Evolutionary conservation across 1,139 yeast genomes (phyloP).

Genomic region (Pichia sp.): DNA sequence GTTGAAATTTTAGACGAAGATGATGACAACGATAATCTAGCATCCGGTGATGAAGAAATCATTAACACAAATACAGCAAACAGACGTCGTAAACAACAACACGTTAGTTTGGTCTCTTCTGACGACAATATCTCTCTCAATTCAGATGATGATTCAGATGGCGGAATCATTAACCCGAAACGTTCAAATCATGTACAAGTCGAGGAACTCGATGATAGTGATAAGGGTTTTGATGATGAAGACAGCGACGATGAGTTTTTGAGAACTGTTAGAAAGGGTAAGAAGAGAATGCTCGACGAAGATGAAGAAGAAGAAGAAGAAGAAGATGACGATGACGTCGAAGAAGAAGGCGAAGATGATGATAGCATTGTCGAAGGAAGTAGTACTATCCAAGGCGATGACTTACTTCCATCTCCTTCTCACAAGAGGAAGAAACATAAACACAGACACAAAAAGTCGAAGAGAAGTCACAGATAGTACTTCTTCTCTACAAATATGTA

Average conservation of each 20-base stretch:
- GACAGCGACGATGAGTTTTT: conserved; percentile 8
- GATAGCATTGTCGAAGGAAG: background rate
- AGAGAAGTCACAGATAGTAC: background rate
- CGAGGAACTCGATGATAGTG: too few species aligned
- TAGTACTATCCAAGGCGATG: background rate
- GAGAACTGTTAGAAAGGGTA: background rate
- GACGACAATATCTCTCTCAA: background rate
- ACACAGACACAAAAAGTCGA: conserved; percentile 8
- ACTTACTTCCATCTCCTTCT: background rate
- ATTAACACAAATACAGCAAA: background rate
- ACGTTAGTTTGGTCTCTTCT: background rate
- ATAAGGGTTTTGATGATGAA: too few species aligned
- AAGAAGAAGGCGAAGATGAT: background rate
- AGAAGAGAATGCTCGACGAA: background rate
- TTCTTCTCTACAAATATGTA: background rate
- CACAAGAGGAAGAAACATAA: background rate
- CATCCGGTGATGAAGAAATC: conserved; percentile 17
- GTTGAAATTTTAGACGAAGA: background rate
- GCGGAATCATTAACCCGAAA: background rate
- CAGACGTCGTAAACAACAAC: too few species aligned
- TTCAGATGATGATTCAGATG: conserved; percentile 7
- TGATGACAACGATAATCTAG: conserved; percentile 5
- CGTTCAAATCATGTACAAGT: background rate
- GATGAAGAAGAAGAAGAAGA: conserved; percentile 12
- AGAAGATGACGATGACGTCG: conserved; percentile 11